phyloP scores from a whole-genome alignment of 176 grass and related monocot genomes.

The Panicum miliaceum region DNA sequence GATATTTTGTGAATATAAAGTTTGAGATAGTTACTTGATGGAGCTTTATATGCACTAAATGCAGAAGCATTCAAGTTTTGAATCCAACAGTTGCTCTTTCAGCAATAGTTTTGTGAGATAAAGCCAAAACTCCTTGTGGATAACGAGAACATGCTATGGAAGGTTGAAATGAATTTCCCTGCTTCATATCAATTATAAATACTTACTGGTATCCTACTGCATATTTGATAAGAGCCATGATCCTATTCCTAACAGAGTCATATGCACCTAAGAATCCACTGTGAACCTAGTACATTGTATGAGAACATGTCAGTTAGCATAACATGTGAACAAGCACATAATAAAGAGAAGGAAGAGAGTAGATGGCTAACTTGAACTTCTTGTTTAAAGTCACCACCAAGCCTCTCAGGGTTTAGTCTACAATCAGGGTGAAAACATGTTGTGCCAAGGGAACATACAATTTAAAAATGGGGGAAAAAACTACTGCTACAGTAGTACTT shows the following conservation, averaged over 20 bases:
- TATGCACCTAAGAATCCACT: conserved; percentile 95
- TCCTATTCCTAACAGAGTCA: conserved; percentile 89
- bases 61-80: background rate
- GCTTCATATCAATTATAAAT: conserved; percentile 28
- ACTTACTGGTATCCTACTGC: conserved; percentile 73
- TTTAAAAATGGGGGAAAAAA: background rate
- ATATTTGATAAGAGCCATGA: conserved; percentile 69
- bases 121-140: conserved; percentile 7
- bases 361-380: conserved; percentile 85
- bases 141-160: conserved; percentile 3
- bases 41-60: conserved; percentile 2
- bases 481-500: background rate
- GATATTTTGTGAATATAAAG: conserved; percentile 28
- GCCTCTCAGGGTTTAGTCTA: conserved; percentile 91
- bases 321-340: conserved; percentile 25
- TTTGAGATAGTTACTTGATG: conserved; percentile 17
- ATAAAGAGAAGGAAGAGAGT: conserved; percentile 37
- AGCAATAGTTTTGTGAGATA: conserved; percentile 25
- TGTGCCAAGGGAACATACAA: conserved; percentile 23
- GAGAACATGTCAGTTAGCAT: conserved; percentile 38
- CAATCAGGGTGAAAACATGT: conserved; percentile 48
- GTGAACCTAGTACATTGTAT: conserved; percentile 74
- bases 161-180: conserved; percentile 3
- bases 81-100: conserved; percentile 8
- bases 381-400: conserved; percentile 85